Evolutionary conservation across 1,284 basidiomycete species (phyloP).

Genomic region (Ceratobasidium sp.): DNA sequence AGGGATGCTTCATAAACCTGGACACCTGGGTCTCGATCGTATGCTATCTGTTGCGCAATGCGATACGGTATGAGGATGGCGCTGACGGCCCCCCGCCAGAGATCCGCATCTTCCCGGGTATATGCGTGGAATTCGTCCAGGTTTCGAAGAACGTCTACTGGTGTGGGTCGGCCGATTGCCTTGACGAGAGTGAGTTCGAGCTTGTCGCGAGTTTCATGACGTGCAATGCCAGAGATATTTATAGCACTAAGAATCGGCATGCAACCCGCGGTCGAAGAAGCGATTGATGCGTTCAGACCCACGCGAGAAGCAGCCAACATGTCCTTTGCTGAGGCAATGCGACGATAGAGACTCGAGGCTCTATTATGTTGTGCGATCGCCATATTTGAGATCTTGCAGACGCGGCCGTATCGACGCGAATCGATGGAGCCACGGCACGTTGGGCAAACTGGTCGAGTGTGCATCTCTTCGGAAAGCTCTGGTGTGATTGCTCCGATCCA

Average conservation of each 20-base stretch:
- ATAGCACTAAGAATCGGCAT: neutral
- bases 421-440: slow-evolving; percentile 67
- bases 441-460: slow-evolving; percentile 63
- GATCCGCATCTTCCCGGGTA: neutral
- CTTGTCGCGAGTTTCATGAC: neutral
- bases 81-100: neutral
- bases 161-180: neutral
- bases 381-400: slow-evolving; percentile 49
- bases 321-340: too few relatives aligned
- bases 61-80: neutral
- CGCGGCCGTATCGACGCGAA: slow-evolving; percentile 69
- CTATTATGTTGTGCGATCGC: slow-evolving; percentile 71
- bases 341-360: slow-evolving; percentile 55
- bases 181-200: neutral
- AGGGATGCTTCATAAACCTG: slow-evolving; percentile 69
- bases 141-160: neutral
- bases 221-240: neutral
- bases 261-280: neutral
- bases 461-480: neutral
- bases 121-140: neutral
- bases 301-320: too few relatives aligned
- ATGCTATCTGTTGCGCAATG: neutral
- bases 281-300: too few relatives aligned
- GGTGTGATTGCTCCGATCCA: slow-evolving; percentile 56
- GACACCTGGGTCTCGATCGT: slow-evolving; percentile 63